Base-by-base conservation (phyloP, 2,329 filamentous ascomycete genomes). In the Xylaria sp. region DNA sequence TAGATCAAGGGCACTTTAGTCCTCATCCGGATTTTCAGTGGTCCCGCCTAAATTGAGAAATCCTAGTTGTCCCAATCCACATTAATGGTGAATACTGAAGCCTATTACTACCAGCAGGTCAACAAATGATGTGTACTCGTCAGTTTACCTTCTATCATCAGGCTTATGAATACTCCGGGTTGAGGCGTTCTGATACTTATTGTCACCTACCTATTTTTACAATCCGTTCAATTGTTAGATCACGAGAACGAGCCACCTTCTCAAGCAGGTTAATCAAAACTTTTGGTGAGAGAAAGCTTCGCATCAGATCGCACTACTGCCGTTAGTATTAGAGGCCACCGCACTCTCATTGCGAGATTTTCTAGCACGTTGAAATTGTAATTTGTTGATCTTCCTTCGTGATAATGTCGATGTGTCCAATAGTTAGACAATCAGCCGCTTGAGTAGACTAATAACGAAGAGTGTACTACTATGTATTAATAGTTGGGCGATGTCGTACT, bases 31-130 rank as follows among this genome's bases (percentile, higher is more conserved):
- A 36, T 51, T 65, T 57, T 60, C 53, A 38, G 33, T 57, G 23
- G 42, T 42, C 48, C 46, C 68, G 70, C 68, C 70, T 72, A 72
- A 70, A 72, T 70, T n/a, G 44, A 38, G 46, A 3, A 15, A 26
- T 44, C 17, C 54, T 65, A 36, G 51, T 13, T 46, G 46, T 57
- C 15, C 20, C 33, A 59, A 40, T 42, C 31, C 36, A 59, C 20
- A 44, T 53, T 40, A n/a, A 63, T 57, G 36, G 15, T 28, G 15
- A 33, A 36, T 51, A 44, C 20, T 28, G 15, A 33, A 36, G 17
- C 31, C 31, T 2, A 65, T 60, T 36, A 28, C 49, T 33, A 54
- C 23, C 33, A 40, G 38, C 4, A 40, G 5, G 38, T 40, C 2
- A 40, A 15, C 13, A 40, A 40, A 15, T 1, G 38, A 17, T 15